A percentile compares a stretch with the other conserved stretches of the same genome.
phyloP scores from a whole-genome alignment of 2,329 filamentous ascomycete species.

The Juglanconis juglandina region DNA sequence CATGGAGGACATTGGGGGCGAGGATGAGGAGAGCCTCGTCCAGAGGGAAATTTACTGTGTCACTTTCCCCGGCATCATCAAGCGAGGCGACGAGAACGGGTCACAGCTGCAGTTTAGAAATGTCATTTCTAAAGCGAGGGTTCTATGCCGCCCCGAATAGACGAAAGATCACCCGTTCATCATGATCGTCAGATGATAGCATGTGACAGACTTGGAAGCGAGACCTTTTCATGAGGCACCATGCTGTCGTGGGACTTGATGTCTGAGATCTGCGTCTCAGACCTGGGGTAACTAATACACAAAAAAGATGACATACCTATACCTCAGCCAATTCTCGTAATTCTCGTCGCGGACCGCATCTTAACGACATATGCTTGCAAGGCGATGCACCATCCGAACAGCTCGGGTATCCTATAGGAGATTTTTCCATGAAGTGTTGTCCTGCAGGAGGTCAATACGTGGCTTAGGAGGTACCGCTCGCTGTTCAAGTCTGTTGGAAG shows the following conservation, averaged over 20 bases:
- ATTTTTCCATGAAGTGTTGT: too few relatives aligned
- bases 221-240: neutral
- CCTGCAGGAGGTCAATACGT: too few relatives aligned
- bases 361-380: too few relatives aligned
- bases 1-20: slow-evolving; percentile 66
- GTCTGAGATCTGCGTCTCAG: neutral
- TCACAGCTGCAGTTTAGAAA: slow-evolving; percentile 59
- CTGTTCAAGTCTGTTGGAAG: too few relatives aligned
- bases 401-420: too few relatives aligned
- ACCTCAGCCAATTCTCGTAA: too few relatives aligned
- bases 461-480: too few relatives aligned
- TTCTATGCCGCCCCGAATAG: slow-evolving; percentile 54
- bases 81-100: slow-evolving; percentile 63
- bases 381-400: too few relatives aligned
- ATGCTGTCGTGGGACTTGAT: neutral
- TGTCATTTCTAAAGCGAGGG: slow-evolving; percentile 63
- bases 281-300: neutral
- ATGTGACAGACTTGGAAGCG: neutral
- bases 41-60: slow-evolving; percentile 57
- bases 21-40: slow-evolving; percentile 53
- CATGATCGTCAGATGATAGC: slow-evolving; percentile 1
- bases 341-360: too few relatives aligned
- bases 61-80: slow-evolving; percentile 62
- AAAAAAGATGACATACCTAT: too few relatives aligned
- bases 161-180: slow-evolving; percentile 7